phyloP scores from a whole-genome alignment of 768 basidiomycete species.

The Tricholoma matsutake region DNA sequence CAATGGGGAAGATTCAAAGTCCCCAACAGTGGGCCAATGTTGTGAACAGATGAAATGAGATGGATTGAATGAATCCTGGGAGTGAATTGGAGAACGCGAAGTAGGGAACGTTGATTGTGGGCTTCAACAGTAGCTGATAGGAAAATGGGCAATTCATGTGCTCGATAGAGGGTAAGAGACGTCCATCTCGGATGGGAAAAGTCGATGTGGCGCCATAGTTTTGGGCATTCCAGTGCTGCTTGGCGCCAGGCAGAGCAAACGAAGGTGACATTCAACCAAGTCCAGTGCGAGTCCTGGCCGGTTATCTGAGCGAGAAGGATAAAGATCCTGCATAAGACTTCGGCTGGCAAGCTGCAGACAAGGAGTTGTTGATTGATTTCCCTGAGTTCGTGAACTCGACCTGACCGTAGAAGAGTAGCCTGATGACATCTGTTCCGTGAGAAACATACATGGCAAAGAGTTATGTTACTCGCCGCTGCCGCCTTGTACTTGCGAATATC shows the following conservation, averaged over 20 bases:
- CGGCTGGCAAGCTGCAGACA: slow-evolving; percentile 24
- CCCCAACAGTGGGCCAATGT: slow-evolving; percentile 33
- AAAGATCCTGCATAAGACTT: slow-evolving; percentile 29
- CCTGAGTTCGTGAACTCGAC: slow-evolving; percentile 12
- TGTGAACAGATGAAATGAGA: slow-evolving; percentile 31
- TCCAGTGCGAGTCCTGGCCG: slow-evolving; percentile 24
- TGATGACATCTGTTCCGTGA: background rate
- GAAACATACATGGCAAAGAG: background rate
- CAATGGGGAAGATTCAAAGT: slow-evolving; percentile 34
- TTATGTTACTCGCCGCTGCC: slow-evolving; percentile 11
- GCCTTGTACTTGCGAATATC: slow-evolving; percentile 17
- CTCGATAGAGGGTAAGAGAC: slow-evolving; percentile 28
- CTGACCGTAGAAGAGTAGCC: slow-evolving; percentile 13
- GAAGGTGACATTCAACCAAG: slow-evolving; percentile 33
- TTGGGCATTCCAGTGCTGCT: slow-evolving; percentile 27
- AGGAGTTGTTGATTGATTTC: slow-evolving; percentile 9
- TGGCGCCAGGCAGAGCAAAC: slow-evolving; percentile 38
- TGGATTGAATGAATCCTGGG: slow-evolving; percentile 34
- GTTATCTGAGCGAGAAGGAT: slow-evolving; percentile 21
- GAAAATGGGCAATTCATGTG: slow-evolving; percentile 30
- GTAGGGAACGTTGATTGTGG: slow-evolving; percentile 28
- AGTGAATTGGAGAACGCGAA: slow-evolving; percentile 32
- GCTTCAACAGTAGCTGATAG: slow-evolving; percentile 29
- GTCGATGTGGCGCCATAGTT: slow-evolving; percentile 38
- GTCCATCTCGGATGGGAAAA: slow-evolving; percentile 35